A percentile compares a stretch with the other conserved stretches of the same genome.
These are phyloP conservation scores for Phyllosticta citriasiana DNA, from an alignment of 2,329 filamentous ascomycete genomes.

Conservation along the genomic window DNA sequence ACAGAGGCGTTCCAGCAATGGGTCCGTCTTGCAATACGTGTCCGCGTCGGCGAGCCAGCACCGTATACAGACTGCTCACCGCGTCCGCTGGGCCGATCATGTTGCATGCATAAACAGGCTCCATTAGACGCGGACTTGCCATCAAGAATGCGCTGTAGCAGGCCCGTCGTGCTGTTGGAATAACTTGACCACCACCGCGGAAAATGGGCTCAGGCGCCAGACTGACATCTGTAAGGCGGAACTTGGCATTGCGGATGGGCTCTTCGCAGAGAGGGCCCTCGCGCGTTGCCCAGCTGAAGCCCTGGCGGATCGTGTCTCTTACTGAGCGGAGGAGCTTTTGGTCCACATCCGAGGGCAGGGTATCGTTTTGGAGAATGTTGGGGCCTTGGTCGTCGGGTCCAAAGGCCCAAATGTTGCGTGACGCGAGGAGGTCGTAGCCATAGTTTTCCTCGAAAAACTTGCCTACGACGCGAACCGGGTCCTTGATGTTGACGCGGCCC, in stretches of 20 bases:
- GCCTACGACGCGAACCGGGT: constrained; percentile 84
- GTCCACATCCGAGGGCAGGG: constrained; percentile 86
- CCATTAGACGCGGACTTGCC: constrained; percentile 93
- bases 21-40: constrained; percentile 92
- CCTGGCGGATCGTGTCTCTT: constrained; percentile 86
- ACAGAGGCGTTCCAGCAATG: constrained; percentile 87
- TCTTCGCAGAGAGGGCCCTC: constrained; percentile 98
- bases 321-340: constrained; percentile 81
- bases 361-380: constrained; percentile 95
- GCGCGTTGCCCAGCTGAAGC: constrained; percentile 90
- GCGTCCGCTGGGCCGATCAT: constrained; percentile 90
- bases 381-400: constrained; percentile 90
- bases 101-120: constrained; percentile 84
- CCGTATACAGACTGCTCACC: constrained; percentile 81
- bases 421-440: constrained; percentile 90
- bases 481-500: constrained; percentile 81
- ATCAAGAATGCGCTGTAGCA: constrained; percentile 96
- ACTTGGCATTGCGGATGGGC: constrained; percentile 96
- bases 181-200: constrained; percentile 92
- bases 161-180: constrained; percentile 83
- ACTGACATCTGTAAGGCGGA: constrained; percentile 85
- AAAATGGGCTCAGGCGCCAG: constrained; percentile 87
- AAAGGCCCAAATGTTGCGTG: constrained; percentile 96
- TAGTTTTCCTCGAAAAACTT: constrained; percentile 97
- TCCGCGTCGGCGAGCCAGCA: constrained; percentile 75